Percentiles rank a stretch among this genome's conserved stretches.
These are phyloP conservation scores for Melaleuca alternifolia DNA, from an alignment of 345 rosid genomes.

Conservation along the genomic window DNA sequence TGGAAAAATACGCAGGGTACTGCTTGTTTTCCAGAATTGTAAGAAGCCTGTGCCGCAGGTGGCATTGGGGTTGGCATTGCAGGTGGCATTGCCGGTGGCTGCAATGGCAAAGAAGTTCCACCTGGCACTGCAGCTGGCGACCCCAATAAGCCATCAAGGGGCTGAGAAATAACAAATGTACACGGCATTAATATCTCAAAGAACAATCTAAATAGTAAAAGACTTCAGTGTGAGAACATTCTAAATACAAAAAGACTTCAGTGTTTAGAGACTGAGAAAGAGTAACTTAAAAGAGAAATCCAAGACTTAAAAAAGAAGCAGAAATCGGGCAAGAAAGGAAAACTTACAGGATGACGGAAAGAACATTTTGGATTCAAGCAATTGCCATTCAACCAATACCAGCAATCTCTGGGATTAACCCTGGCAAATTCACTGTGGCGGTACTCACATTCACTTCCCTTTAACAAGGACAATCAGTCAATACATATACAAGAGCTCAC, in stretches of 20 bases:
- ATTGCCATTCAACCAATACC: slow-evolving; percentile 83
- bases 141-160: slow-evolving; percentile 84
- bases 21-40: slow-evolving; percentile 38
- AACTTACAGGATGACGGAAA: slow-evolving; percentile 90
- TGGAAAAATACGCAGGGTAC: slow-evolving; percentile 78
- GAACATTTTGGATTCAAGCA: slow-evolving; percentile 92
- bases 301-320: background rate
- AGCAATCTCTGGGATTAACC: slow-evolving; percentile 91
- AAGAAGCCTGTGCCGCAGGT: slow-evolving; percentile 9
- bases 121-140: slow-evolving; percentile 34
- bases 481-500: background rate
- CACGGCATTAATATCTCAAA: background rate
- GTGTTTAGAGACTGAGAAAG: background rate
- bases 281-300: background rate
- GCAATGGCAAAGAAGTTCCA: slow-evolving; percentile 31
- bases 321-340: background rate
- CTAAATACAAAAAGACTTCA: background rate
- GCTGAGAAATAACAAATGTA: slow-evolving; percentile 31
- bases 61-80: background rate
- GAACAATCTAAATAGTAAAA: background rate
- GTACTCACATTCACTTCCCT: slow-evolving; percentile 96
- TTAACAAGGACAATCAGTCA: background rate
- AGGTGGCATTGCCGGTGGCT: slow-evolving; percentile 3
- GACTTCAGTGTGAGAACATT: background rate
- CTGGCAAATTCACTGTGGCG: slow-evolving; percentile 97